Evolutionary conservation across 139 green algal species (phyloP), one percentile per base, ranked within the genome.

Genomic region (Tetradesmus lagerheimii): DNA sequence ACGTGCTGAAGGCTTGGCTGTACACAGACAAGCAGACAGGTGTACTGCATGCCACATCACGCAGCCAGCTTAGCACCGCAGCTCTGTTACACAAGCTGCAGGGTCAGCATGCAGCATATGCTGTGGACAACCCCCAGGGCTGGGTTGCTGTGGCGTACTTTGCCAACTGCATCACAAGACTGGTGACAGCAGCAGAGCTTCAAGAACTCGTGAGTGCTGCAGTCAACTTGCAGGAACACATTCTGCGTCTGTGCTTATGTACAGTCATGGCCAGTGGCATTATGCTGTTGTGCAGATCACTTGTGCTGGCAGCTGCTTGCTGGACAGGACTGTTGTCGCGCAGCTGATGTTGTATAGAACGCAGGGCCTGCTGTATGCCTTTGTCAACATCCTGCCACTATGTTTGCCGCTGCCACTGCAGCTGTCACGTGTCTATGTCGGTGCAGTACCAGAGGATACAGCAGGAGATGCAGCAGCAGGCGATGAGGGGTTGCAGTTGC

Each of bases 141-240:
- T 88, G 83, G 83, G 83, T 81, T 4, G 83, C 83, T 3, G 38
- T 88, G 4, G 83, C 83, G 18, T 41, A 88, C 39, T 88, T 80
- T 53, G 75, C 14, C 39, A 43, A 64, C 64, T 39, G 67, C 41
- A 25, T 88, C 16, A 80, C 64, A 2, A 4, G 83, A 1, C 38
- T 88, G 34, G 62, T 88, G 14, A 41, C 45, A n/a, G 83, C 64
- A 43, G 18, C 66, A n/a, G 64, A 80, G 29, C 64, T 88, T 15
- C 38, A 80, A n/a, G 27, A 88, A 12, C 83, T 88, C 20, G 83
- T 88, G 25, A 88, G 83, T n/a, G 35, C 79, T 62, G 41, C 79
- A 67, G 39, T 27, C 29, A 83, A 43, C 20, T 84, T 45, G 57
- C 57, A 71, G 57, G 57, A 71, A 31, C 47, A 62, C 47, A 20